phyloP scores from a whole-genome alignment of 2,329 filamentous ascomycete genomes.

The Pseudocercospora pini-densiflorae region DNA sequence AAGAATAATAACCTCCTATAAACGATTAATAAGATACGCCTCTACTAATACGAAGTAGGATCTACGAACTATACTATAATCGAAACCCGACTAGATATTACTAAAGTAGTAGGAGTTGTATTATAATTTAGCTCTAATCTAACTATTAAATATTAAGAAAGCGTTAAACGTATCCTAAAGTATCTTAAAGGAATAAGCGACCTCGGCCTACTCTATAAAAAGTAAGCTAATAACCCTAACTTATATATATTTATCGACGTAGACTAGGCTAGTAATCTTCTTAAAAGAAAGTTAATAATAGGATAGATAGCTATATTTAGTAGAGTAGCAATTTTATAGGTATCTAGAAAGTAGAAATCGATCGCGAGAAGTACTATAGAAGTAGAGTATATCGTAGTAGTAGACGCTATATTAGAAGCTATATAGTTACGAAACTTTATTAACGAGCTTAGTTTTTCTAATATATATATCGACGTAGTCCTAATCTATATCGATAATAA shows the following conservation, averaged over 20 bases:
- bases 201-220: conserved; percentile 5
- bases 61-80: conserved; percentile 5
- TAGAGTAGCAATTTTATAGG: conserved; percentile 10
- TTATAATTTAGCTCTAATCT: conserved; percentile 2
- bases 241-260: conserved; percentile 11
- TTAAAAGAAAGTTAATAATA: conserved; percentile 12
- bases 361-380: conserved; percentile 9
- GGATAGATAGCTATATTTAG: conserved; percentile 14
- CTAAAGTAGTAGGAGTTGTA: conserved; percentile 10
- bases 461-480: conserved; percentile 2
- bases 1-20: neutral
- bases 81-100: conserved; percentile 6
- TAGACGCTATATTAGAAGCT: conserved; percentile 10
- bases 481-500: conserved; percentile 20
- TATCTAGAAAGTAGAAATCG: conserved; percentile 10
- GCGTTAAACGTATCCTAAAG: neutral
- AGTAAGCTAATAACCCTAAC: neutral
- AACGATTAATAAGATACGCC: neutral
- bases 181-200: conserved; percentile 7
- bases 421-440: conserved; percentile 16
- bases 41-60: conserved; percentile 4
- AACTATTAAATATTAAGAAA: neutral
- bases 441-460: conserved; percentile 14
- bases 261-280: conserved; percentile 9
- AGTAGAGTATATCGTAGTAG: conserved; percentile 15